These are phyloP conservation scores for Fusarium neocosmosporiellum DNA, from an alignment of 2,329 filamentous ascomycete species.

Conservation along the genomic window DNA sequence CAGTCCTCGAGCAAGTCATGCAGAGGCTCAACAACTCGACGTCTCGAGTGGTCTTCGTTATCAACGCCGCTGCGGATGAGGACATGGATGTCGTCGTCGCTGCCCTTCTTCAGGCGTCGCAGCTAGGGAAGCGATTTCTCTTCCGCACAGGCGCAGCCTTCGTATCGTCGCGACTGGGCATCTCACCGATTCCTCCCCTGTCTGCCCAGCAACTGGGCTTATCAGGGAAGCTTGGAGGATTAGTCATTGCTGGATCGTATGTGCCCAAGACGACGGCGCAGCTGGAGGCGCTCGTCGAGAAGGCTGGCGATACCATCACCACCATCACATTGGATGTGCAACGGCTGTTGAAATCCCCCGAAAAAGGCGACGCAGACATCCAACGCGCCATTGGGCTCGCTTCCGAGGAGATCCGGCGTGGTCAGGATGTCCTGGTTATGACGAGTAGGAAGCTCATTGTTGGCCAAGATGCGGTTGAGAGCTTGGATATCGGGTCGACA, in stretches of 20 bases:
- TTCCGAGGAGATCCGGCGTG: constrained; percentile 53
- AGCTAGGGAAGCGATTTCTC: constrained; percentile 47
- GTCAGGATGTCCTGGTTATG: constrained; percentile 67
- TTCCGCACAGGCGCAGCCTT: constrained; percentile 55
- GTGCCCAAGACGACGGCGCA: constrained; percentile 69
- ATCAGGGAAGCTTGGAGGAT: constrained; percentile 54
- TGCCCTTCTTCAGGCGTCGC: constrained; percentile 55
- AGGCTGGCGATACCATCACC: constrained; percentile 53
- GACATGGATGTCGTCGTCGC: constrained; percentile 67
- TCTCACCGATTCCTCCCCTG: constrained; percentile 60
- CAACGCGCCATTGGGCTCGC: constrained; percentile 44
- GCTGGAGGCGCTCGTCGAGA: constrained; percentile 54
- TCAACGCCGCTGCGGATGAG: constrained; percentile 63
- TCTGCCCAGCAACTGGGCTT: constrained; percentile 57
- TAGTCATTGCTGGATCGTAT: constrained; percentile 67
- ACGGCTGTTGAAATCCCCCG: constrained; percentile 55
- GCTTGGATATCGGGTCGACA: constrained; percentile 62
- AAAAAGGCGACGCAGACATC: constrained; percentile 46
- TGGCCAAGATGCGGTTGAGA: constrained; percentile 57
- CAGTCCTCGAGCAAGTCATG: constrained; percentile 52
- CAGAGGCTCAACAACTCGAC: constrained; percentile 44
- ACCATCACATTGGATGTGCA: constrained; percentile 60
- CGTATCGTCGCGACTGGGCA: constrained; percentile 61
- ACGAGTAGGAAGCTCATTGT: constrained; percentile 64
- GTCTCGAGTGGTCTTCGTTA: constrained; percentile 55